These are phyloP conservation scores for Rhodofomes roseus DNA, from an alignment of 1,284 basidiomycete genomes.

Conservation along the genomic window DNA sequence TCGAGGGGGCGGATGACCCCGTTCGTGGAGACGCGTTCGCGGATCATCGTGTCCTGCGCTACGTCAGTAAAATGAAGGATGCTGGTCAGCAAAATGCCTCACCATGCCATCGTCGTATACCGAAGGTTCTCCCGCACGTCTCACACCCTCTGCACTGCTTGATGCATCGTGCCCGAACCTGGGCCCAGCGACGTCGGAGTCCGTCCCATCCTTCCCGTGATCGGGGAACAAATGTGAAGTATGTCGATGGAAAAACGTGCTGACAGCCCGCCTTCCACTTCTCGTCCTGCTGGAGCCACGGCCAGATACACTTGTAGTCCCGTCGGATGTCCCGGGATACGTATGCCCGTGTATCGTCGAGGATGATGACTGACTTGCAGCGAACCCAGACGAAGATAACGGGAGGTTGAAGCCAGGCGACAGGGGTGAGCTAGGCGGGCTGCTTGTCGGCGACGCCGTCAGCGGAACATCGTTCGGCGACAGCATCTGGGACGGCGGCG, in stretches of 20 bases:
- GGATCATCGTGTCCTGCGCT: constrained; percentile 54
- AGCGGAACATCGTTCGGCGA: background rate
- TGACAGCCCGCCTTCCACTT: constrained; percentile 3
- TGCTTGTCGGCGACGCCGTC: background rate
- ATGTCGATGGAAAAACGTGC: constrained; percentile 13
- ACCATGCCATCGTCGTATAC: constrained; percentile 55
- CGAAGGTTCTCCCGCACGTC: constrained; percentile 62
- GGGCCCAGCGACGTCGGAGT: constrained; percentile 45
- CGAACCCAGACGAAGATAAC: background rate
- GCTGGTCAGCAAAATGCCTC: constrained; percentile 14
- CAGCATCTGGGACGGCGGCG: constrained; percentile 4
- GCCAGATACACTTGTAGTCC: background rate
- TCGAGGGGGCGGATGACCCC: constrained; percentile 62
- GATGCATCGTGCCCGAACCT: constrained; percentile 34
- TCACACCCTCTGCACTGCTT: constrained; percentile 24
- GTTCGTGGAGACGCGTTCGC: constrained; percentile 62
- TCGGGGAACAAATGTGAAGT: background rate
- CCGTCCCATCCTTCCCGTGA: background rate
- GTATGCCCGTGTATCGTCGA: background rate
- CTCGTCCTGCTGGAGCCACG: constrained; percentile 16
- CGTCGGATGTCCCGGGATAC: background rate
- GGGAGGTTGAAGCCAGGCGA: background rate
- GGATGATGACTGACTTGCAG: constrained; percentile 1
- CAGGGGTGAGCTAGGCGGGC: background rate
- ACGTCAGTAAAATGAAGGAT: background rate